Percentiles rank a stretch among this genome's conserved stretches.
These are phyloP conservation scores for Malbranchea cinnamomea DNA, from an alignment of 2,329 filamentous ascomycete species.

Conservation along the genomic window DNA sequence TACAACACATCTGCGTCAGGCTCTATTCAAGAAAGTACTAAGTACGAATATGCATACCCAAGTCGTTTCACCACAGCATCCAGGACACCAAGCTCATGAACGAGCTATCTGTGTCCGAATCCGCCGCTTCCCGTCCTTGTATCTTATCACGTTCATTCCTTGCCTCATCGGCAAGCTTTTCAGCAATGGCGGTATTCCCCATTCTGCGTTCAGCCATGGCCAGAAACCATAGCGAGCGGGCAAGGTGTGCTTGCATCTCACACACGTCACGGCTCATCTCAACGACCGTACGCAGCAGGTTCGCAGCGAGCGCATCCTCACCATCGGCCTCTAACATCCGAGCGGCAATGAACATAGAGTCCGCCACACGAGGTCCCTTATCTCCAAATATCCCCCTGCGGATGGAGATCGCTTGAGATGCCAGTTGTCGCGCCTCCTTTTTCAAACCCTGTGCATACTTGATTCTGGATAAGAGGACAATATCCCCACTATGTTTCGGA, in stretches of 20 bases:
- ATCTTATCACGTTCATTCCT: constrained; percentile 1
- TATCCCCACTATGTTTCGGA: constrained; percentile 10
- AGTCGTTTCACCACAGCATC: constrained; percentile 6
- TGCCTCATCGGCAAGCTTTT: neutral
- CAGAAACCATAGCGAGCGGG: constrained; percentile 4
- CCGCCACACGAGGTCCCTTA: constrained; percentile 4
- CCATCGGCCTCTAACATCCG: constrained; percentile 1
- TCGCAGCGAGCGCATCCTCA: neutral
- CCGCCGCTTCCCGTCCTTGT: neutral
- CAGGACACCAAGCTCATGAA: constrained; percentile 3
- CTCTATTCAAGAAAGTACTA: constrained; percentile 11
- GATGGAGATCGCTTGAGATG: constrained; percentile 8
- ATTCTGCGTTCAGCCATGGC: neutral
- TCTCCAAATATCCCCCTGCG: constrained; percentile 8
- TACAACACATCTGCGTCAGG: no score
- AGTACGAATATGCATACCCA: constrained; percentile 6
- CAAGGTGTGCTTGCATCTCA: constrained; percentile 4
- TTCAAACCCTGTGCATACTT: constrained; percentile 5
- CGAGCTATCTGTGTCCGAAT: constrained; percentile 2
- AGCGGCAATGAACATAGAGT: constrained; percentile 4
- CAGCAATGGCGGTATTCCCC: constrained; percentile 1
- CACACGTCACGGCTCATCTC: neutral
- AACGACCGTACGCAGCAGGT: neutral
- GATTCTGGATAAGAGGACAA: constrained; percentile 9
- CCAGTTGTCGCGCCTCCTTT: constrained; percentile 7